These are phyloP conservation scores for Musa beccarii DNA, from an alignment of 176 grass and related monocot genomes.

Conservation along the genomic window DNA sequence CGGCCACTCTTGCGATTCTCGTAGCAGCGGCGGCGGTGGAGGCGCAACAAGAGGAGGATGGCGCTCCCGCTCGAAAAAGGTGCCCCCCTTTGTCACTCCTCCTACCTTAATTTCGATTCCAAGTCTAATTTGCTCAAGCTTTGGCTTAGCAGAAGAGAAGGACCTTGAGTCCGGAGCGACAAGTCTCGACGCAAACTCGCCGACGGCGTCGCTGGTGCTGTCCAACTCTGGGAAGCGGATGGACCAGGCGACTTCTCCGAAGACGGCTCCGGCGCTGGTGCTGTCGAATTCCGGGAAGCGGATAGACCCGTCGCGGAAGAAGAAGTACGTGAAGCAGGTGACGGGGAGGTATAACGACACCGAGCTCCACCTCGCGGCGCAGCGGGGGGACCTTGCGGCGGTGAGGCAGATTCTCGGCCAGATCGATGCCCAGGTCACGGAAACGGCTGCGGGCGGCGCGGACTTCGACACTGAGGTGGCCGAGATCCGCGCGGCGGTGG, in stretches of 20 bases:
- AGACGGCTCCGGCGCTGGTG: neutral
- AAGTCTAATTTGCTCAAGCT: neutral
- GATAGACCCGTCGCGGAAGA: neutral
- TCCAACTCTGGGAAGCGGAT: neutral
- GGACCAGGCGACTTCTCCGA: neutral
- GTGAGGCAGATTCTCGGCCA: slow-evolving; percentile 12
- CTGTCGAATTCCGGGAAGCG: slow-evolving; percentile 12
- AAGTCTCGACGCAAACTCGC: neutral
- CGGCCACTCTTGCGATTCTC: neutral
- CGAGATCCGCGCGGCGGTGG: neutral
- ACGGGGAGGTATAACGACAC: slow-evolving; percentile 6
- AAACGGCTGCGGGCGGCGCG: neutral
- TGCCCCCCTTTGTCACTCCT: neutral
- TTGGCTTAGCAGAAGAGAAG: neutral
- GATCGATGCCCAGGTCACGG: neutral
- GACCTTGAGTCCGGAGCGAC: no score
- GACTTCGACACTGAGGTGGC: slow-evolving; percentile 2
- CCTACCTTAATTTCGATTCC: neutral
- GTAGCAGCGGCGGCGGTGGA: neutral
- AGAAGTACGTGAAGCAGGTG: slow-evolving; percentile 13
- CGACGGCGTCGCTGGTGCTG: neutral
- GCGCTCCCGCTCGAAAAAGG: neutral
- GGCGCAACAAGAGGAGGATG: neutral
- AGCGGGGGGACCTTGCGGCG: slow-evolving; percentile 3
- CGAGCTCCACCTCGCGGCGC: slow-evolving; percentile 12